Evolutionary conservation across 805 yeast genomes (phyloP).

Genomic region (Metschnikowia matae): DNA sequence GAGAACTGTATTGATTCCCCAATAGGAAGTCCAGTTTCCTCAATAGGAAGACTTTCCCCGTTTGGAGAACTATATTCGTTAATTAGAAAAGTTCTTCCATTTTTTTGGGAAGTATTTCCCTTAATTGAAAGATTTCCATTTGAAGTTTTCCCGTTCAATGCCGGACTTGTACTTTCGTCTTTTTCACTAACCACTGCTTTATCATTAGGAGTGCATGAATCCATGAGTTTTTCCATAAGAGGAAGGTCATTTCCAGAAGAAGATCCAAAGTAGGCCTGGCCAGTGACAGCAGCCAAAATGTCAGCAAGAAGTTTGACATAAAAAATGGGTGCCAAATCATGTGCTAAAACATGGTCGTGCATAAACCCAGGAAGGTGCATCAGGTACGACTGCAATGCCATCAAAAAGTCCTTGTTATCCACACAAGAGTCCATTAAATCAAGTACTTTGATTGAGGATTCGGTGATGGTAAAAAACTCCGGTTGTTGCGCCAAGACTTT

Average conservation of each 20-base stretch:
- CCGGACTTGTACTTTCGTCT: too few relatives aligned
- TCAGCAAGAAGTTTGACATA: conserved; percentile 32
- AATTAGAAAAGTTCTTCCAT: too few relatives aligned
- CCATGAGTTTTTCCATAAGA: conserved; percentile 17
- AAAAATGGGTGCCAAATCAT: conserved; percentile 33
- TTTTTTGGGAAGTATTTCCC: too few relatives aligned
- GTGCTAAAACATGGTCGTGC: conserved; percentile 23
- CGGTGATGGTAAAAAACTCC: conserved; percentile 21
- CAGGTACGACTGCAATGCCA: conserved; percentile 32
- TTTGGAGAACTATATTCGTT: too few relatives aligned
- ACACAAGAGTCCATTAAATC: conserved; percentile 31
- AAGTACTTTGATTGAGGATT: conserved; percentile 29
- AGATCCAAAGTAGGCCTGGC: conserved; percentile 25
- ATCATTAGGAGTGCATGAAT: not conserved
- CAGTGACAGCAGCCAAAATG: conserved; percentile 33
- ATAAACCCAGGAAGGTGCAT: conserved; percentile 3
- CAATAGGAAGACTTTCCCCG: too few relatives aligned
- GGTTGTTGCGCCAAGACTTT: conserved; percentile 29
- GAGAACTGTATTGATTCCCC: too few relatives aligned
- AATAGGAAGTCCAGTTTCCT: too few relatives aligned
- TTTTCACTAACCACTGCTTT: too few relatives aligned
- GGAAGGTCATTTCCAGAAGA: conserved; percentile 18
- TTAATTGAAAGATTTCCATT: not conserved
- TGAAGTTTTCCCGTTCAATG: not conserved
- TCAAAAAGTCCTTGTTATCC: conserved; percentile 37